Evolutionary conservation across 176 grass and related monocot genomes (phyloP).

Genomic region (Microstegium vimineum): DNA sequence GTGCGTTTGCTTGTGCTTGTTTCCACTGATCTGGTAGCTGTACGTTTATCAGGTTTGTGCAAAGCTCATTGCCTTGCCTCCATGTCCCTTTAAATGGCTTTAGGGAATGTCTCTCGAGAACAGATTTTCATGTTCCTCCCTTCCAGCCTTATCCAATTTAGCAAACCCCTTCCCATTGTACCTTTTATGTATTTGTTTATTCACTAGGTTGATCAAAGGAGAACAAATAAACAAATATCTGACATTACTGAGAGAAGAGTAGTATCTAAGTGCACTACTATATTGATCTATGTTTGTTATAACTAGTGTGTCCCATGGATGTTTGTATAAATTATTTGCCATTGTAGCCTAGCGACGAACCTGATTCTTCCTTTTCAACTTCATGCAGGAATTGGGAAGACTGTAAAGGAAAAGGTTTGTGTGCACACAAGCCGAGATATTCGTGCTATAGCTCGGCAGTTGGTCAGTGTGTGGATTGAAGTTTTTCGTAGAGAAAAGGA

Average conservation of each 20-base stretch:
- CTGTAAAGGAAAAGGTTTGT: conserved; percentile 96
- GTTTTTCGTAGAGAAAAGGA: conserved; percentile 96
- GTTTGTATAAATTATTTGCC: conserved; percentile 11
- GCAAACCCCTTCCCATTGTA: background rate
- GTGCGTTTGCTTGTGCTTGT: conserved; percentile 85
- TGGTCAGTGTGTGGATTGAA: conserved; percentile 94
- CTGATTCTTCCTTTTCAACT: conserved; percentile 25
- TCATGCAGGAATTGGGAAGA: conserved; percentile 77
- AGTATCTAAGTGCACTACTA: conserved; percentile 18
- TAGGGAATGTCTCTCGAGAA: background rate
- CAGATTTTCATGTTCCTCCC: background rate
- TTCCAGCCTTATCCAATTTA: background rate
- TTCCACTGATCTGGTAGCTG: conserved; percentile 84
- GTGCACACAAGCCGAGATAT: conserved; percentile 98
- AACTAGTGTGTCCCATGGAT: background rate
- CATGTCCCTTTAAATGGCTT: background rate
- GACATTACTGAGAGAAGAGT: conserved; percentile 1
- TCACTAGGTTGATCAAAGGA: conserved; percentile 5
- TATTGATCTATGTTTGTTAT: background rate
- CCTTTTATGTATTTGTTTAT: background rate
- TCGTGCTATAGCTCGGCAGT: conserved; percentile 88
- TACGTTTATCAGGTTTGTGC: conserved; percentile 81
- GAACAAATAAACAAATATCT: conserved; percentile 12
- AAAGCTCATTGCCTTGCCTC: background rate
- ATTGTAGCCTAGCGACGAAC: background rate